A percentile compares a stretch with the other conserved stretches of the same genome.
phyloP scores from a whole-genome alignment of 2,329 filamentous ascomycete species.

The Ascochyta rabiei region DNA sequence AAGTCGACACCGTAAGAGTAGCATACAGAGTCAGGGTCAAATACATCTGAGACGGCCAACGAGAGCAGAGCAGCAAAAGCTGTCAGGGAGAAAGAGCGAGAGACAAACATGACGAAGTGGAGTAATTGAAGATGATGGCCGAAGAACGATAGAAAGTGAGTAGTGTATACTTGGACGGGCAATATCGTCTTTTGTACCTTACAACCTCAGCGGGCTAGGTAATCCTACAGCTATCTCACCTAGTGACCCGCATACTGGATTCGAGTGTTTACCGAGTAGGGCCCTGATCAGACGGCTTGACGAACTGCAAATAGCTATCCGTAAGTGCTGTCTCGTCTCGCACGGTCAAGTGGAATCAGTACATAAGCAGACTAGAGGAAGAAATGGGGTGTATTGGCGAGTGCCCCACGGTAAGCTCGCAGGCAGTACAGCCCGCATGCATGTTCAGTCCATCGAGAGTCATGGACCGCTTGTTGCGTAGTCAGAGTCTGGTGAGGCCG shows the following conservation, averaged over 20 bases:
- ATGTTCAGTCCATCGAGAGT: constrained; percentile 19
- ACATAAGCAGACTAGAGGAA: constrained; percentile 25
- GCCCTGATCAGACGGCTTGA: constrained; percentile 23
- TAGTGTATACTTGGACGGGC: constrained; percentile 8
- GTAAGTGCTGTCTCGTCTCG: constrained; percentile 19
- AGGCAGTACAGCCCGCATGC: constrained; percentile 14
- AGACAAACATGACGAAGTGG: constrained; percentile 30
- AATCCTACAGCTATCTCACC: constrained; percentile 15
- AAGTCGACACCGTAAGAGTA: constrained; percentile 52
- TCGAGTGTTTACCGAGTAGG: constrained; percentile 16
- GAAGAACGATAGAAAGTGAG: neutral
- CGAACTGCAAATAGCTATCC: constrained; percentile 26
- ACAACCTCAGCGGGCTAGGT: constrained; percentile 11
- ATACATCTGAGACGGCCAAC: constrained; percentile 26
- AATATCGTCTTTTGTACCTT: constrained; percentile 31
- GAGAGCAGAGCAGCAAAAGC: constrained; percentile 35
- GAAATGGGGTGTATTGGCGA: constrained; percentile 20
- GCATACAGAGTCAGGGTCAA: constrained; percentile 35
- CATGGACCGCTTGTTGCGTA: neutral
- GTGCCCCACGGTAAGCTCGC: constrained; percentile 22
- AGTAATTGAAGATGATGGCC: neutral
- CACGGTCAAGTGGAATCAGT: constrained; percentile 15
- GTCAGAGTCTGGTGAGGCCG: constrained; percentile 9
- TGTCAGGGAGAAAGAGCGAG: constrained; percentile 32
- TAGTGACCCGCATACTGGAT: constrained; percentile 14